These are phyloP conservation scores for sorghum (Sorghum bicolor) DNA, from an alignment of 176 grass and related monocot genomes.

Conservation along the genomic window Sorghum_bicolor_NCBIv3 NC_012874.2:69037501-69038000, in stretches of 20 bases:
- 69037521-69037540: constrained; percentile 67
- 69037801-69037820: constrained; percentile 68
- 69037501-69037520: constrained; percentile 18
- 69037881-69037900: constrained; percentile 64
- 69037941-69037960: constrained; percentile 53
- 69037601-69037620: not conserved
- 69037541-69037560: constrained; percentile 29
- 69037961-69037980: constrained; percentile 62
- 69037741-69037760: constrained; percentile 79
- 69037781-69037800: constrained; percentile 50
- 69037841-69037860: constrained; percentile 54
- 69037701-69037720: constrained; percentile 64
- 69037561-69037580: constrained; percentile 46
- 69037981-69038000: constrained; percentile 55
- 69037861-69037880: constrained; percentile 66
- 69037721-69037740: constrained; percentile 68
- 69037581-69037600: constrained; percentile 23
- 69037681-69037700: constrained; percentile 43
- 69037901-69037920: constrained; percentile 50
- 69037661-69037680: constrained; percentile 66
- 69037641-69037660: constrained; percentile 44
- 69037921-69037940: constrained; percentile 60
- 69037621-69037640: constrained; percentile 53
- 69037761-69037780: constrained; percentile 24
- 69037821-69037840: constrained; percentile 70